Percentiles rank a stretch among this genome's conserved stretches.
phyloP scores from a whole-genome alignment of 768 basidiomycete genomes.

The Mycena kentingensis region DNA sequence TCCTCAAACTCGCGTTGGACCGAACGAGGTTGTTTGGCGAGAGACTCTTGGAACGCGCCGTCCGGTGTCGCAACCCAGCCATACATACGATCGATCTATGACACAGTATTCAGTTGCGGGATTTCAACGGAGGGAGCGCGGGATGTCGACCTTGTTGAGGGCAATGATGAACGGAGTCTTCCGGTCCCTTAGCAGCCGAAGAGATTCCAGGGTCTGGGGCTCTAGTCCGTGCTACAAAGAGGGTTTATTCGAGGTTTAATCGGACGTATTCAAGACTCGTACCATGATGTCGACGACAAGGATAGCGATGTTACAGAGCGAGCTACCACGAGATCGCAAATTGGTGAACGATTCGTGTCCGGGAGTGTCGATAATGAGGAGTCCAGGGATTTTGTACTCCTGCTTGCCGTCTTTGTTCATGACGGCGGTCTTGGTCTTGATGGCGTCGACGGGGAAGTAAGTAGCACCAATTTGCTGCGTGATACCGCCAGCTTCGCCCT shows the following conservation, averaged over 20 bases:
- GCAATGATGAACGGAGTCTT: slow-evolving; percentile 99
- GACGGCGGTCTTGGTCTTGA: slow-evolving; percentile 90
- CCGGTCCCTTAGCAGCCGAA: slow-evolving; percentile 85
- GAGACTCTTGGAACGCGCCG: slow-evolving; percentile 88
- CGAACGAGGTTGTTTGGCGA: slow-evolving; percentile 74
- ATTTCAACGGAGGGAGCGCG: slow-evolving; percentile 3
- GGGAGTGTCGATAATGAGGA: slow-evolving; percentile 95
- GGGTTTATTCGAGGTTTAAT: slow-evolving; percentile 5
- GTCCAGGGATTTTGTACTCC: slow-evolving; percentile 96
- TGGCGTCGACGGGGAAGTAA: slow-evolving; percentile 96
- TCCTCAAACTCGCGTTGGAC: slow-evolving; percentile 94
- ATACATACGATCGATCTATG: slow-evolving; percentile 95
- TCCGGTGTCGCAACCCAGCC: slow-evolving; percentile 92
- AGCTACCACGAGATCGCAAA: slow-evolving; percentile 91
- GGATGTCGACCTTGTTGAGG: slow-evolving; percentile 77
- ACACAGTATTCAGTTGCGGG: slow-evolving; percentile 7
- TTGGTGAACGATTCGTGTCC: slow-evolving; percentile 99
- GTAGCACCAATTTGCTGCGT: slow-evolving; percentile 99
- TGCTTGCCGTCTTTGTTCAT: slow-evolving; percentile 84
- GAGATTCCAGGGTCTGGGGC: slow-evolving; percentile 96
- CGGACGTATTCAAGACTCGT: slow-evolving; percentile 20
- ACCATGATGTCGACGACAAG: slow-evolving; percentile 99
- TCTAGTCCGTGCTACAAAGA: slow-evolving; percentile 86
- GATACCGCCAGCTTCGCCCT: slow-evolving; percentile 99
- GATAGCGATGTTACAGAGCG: slow-evolving; percentile 97